phyloP scores from a whole-genome alignment of 768 basidiomycete species.

The Leccinum variicolor region DNA sequence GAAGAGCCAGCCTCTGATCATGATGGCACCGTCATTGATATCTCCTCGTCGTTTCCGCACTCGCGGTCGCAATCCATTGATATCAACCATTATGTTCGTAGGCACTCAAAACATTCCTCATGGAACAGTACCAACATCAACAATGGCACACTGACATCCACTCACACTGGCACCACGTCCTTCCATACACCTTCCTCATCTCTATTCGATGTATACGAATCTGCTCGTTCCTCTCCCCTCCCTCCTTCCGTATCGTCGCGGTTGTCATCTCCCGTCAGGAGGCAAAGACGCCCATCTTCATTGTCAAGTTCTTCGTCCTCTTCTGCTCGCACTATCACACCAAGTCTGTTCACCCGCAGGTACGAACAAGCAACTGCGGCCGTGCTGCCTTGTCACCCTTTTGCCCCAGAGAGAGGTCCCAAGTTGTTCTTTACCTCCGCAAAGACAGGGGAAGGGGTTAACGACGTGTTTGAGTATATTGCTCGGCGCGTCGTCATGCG shows the following conservation, averaged over 20 bases:
- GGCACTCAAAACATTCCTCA: constrained; percentile 43
- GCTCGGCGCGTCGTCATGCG: constrained; percentile 55
- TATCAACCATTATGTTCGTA: constrained; percentile 25
- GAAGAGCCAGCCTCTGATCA: constrained; percentile 14
- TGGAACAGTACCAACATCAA: constrained; percentile 40
- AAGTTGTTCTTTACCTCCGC: constrained; percentile 75
- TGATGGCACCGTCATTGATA: constrained; percentile 8
- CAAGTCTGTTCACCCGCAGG: constrained; percentile 47
- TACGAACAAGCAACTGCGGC: constrained; percentile 16
- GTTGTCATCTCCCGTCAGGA: constrained; percentile 26
- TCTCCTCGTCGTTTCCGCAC: constrained; percentile 22
- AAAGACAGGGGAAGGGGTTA: constrained; percentile 71
- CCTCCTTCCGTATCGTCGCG: constrained; percentile 30
- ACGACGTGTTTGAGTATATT: constrained; percentile 75
- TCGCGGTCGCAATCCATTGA: constrained; percentile 21
- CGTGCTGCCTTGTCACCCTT: constrained; percentile 10
- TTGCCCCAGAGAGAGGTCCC: constrained; percentile 48
- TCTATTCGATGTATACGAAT: constrained; percentile 58
- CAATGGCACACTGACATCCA: constrained; percentile 54
- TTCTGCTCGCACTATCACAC: constrained; percentile 56
- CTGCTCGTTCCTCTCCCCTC: constrained; percentile 59
- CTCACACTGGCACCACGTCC: constrained; percentile 54
- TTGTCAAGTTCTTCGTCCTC: constrained; percentile 28
- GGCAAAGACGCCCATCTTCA: constrained; percentile 39
- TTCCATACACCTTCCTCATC: constrained; percentile 83